A percentile compares a stretch with the other conserved stretches of the same genome.
phyloP scores from a whole-genome alignment of 148 eudicot genomes.

The Pouteria glomerata region DNA sequence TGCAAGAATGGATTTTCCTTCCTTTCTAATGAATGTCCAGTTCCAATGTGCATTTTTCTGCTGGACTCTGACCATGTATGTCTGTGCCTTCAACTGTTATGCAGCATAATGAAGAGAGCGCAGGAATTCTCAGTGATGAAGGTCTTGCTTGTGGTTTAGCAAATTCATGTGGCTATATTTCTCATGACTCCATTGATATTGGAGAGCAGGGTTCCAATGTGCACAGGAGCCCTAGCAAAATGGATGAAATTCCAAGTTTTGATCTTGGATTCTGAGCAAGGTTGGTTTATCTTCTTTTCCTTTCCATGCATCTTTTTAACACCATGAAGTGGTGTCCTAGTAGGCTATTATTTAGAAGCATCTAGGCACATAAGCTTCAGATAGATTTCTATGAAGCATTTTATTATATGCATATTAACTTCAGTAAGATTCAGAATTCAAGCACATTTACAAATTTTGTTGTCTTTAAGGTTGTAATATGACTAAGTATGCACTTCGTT shows the following conservation, averaged over 20 bases:
- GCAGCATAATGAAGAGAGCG: conserved; percentile 28
- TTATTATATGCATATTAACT: neutral
- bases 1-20: neutral
- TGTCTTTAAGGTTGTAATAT: too few relatives aligned
- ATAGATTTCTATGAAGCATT: neutral
- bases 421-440: neutral
- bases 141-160: conserved; percentile 1
- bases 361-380: too few relatives aligned
- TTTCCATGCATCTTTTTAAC: neutral
- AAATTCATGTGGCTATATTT: conserved; percentile 13
- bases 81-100: conserved; percentile 8
- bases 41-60: neutral
- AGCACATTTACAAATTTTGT: too few relatives aligned
- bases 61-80: neutral
- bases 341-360: neutral
- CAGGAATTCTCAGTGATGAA: conserved; percentile 13
- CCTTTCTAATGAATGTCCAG: neutral
- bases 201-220: conserved; percentile 17
- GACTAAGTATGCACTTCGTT: too few relatives aligned
- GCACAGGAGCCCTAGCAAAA: conserved; percentile 11
- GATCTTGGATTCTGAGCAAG: conserved; percentile 59
- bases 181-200: conserved; percentile 5
- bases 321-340: neutral
- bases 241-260: conserved; percentile 65
- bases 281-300: neutral